These are phyloP conservation scores for Talaromyces proteolyticus DNA, from an alignment of 495 filamentous ascomycete genomes.

Conservation along the genomic window DNA sequence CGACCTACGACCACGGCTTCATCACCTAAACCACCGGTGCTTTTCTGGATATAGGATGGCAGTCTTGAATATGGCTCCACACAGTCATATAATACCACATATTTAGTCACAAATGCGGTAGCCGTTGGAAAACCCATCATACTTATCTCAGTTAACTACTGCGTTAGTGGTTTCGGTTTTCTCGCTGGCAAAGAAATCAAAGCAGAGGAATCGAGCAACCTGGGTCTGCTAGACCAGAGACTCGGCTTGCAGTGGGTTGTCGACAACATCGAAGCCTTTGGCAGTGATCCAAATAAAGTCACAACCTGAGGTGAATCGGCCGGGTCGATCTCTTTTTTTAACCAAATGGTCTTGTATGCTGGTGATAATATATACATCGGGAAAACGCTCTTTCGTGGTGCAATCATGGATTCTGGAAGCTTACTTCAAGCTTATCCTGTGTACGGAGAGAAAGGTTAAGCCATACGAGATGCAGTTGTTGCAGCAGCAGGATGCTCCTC, in stretches of 20 bases:
- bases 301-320: conserved; percentile 73
- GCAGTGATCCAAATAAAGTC: conserved; percentile 54
- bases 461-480: conserved; percentile 59
- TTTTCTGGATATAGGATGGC: conserved; percentile 66
- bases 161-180: conserved; percentile 69
- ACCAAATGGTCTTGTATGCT: conserved; percentile 64
- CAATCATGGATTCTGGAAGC: conserved; percentile 68
- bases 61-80: conserved; percentile 58
- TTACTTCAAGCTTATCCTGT: conserved; percentile 58
- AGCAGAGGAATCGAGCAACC: conserved; percentile 54
- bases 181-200: conserved; percentile 63
- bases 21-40: conserved; percentile 53
- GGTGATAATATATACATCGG: conserved; percentile 66
- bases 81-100: conserved; percentile 52
- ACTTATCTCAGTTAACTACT: conserved; percentile 72
- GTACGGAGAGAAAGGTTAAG: conserved; percentile 57
- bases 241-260: conserved; percentile 46
- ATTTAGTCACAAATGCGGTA: conserved; percentile 46
- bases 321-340: conserved; percentile 63
- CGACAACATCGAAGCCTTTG: conserved; percentile 51
- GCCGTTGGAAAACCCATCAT: conserved; percentile 56
- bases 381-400: conserved; percentile 61
- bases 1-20: conserved; percentile 51
- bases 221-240: conserved; percentile 48
- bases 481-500: conserved; percentile 51